These are phyloP conservation scores for Stagonosporopsis cucurbitacearum DNA, from an alignment of 2,329 filamentous ascomycete genomes.

Conservation along the genomic window DNA sequence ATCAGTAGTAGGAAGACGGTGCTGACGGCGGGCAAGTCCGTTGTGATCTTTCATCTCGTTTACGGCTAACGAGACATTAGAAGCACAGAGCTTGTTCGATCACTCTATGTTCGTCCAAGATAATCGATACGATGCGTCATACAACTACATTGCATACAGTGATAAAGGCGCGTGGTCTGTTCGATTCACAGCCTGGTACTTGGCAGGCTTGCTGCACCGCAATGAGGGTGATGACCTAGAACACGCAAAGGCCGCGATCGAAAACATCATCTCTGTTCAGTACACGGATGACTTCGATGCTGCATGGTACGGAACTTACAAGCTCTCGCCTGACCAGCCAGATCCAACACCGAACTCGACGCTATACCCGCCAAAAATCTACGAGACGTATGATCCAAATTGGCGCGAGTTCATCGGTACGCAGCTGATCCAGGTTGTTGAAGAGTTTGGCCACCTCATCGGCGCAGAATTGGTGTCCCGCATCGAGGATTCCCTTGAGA, in stretches of 20 bases:
- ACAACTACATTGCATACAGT: constrained; percentile 53
- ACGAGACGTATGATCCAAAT: constrained; percentile 34
- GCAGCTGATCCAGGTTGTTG: constrained; percentile 47
- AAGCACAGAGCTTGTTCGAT: constrained; percentile 25
- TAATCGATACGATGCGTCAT: constrained; percentile 51
- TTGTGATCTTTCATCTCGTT: background rate
- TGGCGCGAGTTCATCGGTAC: constrained; percentile 50
- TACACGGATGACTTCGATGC: constrained; percentile 49
- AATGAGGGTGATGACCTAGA: constrained; percentile 46
- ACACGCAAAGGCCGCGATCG: constrained; percentile 47
- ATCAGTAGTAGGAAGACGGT: constrained; percentile 1
- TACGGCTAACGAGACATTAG: background rate
- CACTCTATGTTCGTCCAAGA: constrained; percentile 36
- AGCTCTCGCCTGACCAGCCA: constrained; percentile 16
- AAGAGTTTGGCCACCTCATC: constrained; percentile 45
- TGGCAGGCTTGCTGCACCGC: constrained; percentile 48
- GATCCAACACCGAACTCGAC: constrained; percentile 12
- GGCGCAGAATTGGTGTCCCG: constrained; percentile 22
- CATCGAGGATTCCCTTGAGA: constrained; percentile 15
- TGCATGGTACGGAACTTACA: constrained; percentile 26
- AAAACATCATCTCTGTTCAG: constrained; percentile 47
- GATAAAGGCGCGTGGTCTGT: constrained; percentile 54
- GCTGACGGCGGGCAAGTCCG: constrained; percentile 1
- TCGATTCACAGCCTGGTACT: constrained; percentile 55
- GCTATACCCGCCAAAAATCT: constrained; percentile 10